These are phyloP conservation scores for Aspergillus japonicus DNA, from an alignment of 2,329 filamentous ascomycete species.

Conservation along the genomic window DNA sequence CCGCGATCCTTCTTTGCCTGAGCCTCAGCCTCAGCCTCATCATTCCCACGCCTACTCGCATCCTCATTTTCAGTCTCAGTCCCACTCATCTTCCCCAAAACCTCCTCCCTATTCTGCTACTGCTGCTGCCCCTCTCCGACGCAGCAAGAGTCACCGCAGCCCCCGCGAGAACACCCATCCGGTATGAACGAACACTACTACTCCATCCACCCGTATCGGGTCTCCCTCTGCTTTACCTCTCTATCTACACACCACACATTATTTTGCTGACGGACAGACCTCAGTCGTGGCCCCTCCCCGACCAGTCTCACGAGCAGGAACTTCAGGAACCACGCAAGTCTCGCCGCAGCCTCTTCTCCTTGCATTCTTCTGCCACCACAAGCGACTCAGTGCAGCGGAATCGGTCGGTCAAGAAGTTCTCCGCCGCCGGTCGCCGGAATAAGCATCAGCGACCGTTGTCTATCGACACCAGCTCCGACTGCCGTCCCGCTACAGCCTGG, in stretches of 20 bases:
- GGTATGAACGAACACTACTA: neutral
- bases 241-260: neutral
- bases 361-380: constrained; percentile 18
- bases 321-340: constrained; percentile 24
- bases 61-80: constrained; percentile 15
- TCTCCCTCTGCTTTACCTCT: neutral
- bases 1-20: constrained; percentile 13
- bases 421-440: constrained; percentile 21
- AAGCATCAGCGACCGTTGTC: constrained; percentile 15
- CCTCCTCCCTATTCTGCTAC: neutral
- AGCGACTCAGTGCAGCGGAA: constrained; percentile 28
- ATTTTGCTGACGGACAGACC: constrained; percentile 24
- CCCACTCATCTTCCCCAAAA: neutral
- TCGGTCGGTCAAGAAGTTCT: constrained; percentile 26
- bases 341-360: constrained; percentile 22
- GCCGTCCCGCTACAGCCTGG: constrained; percentile 4
- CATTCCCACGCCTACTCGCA: constrained; percentile 10
- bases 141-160: neutral
- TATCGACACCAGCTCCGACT: constrained; percentile 11
- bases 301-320: constrained; percentile 18
- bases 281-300: constrained; percentile 24
- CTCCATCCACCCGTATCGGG: neutral
- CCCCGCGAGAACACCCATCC: constrained; percentile 4
- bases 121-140: neutral
- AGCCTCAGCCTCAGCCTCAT: constrained; percentile 8